Evolutionary conservation across 1,139 yeast species (phyloP), one percentile per base, ranked within the genome.

Genomic region (Geotrichum bryndzae): DNA sequence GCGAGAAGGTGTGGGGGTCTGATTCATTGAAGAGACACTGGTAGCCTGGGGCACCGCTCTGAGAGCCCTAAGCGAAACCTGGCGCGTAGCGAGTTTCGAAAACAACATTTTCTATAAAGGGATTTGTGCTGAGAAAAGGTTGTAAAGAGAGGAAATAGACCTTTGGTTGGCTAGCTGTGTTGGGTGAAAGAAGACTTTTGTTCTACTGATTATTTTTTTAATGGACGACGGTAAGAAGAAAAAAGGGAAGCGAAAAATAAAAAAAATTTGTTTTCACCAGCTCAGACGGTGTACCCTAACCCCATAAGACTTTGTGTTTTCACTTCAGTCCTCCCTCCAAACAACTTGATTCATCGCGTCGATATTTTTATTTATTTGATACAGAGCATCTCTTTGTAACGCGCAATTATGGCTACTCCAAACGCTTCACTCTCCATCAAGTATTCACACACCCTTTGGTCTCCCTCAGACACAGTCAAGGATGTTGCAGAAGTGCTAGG

Each of bases 401-500:
- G 38, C 23, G 15, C 29, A 27, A 50, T 35, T 51, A 56, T 59
- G 62, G 53, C 57, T 25, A 45, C 55, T 10, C 35, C 51, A 31
- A 55, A 61, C 57, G 51, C 57, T n/a, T 45, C 59, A n/a, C 62
- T 55, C 8, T 61, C 64, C 11, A 73, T 76, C 61, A 86, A 86
- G 57, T 80, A 82, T 66, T 91, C 97, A 2, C 96, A 91, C 74
- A 90, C 98, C 0, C 81, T 94, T 65, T 94, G 99, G 99, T 92
- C 98, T 4, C 98, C 99, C 8, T 86, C 90, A 65, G 99, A 95
- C 72, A 95, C 99, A 0, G 97, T 95, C 25, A 88, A 88, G 70
- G 99, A 95, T 78, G 97, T 90, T 22, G 97, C 98, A 0, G 99
- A 94, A 70, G 84, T 91, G 2, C 79, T 94, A 25, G 99, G 99